phyloP scores from a whole-genome alignment of 2,329 filamentous ascomycete genomes.

The Raffaelea ambrosiae region DNA sequence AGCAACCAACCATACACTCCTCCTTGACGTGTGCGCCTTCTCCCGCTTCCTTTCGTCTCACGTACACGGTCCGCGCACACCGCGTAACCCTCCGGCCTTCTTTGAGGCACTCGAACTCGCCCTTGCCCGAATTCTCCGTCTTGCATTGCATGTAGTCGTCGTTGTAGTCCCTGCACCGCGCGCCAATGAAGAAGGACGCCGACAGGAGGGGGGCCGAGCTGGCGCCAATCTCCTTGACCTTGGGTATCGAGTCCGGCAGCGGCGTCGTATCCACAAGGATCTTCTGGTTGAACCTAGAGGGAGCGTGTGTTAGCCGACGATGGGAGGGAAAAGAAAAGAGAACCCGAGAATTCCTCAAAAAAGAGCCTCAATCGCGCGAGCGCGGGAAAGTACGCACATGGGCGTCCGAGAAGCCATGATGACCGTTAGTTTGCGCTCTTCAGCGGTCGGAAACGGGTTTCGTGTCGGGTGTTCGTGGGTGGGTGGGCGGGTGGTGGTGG shows the following conservation, averaged over 20 bases:
- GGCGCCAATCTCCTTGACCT: slow-evolving; percentile 86
- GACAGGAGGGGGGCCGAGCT: slow-evolving; percentile 88
- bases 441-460: not conserved
- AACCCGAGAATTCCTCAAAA: not conserved
- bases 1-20: too few species aligned
- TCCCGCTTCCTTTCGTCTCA: slow-evolving; percentile 18
- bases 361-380: too few species aligned
- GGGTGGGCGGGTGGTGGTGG: not conserved
- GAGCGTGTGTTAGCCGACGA: slow-evolving; percentile 2
- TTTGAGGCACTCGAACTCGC: slow-evolving; percentile 90
- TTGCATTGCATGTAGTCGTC: slow-evolving; percentile 99
- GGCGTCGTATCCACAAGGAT: slow-evolving; percentile 93
- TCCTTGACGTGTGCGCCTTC: too few species aligned
- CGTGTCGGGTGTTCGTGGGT: not conserved
- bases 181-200: slow-evolving; percentile 94
- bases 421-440: not conserved
- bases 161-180: slow-evolving; percentile 89
- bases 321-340: not conserved
- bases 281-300: slow-evolving; percentile 79
- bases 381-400: not conserved
- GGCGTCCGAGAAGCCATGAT: not conserved
- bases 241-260: slow-evolving; percentile 82
- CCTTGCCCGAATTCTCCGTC: slow-evolving; percentile 80
- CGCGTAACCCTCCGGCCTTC: slow-evolving; percentile 94
- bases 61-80: slow-evolving; percentile 93